phyloP scores from a whole-genome alignment of 495 filamentous ascomycete species.

The Tuber magnatum region DNA sequence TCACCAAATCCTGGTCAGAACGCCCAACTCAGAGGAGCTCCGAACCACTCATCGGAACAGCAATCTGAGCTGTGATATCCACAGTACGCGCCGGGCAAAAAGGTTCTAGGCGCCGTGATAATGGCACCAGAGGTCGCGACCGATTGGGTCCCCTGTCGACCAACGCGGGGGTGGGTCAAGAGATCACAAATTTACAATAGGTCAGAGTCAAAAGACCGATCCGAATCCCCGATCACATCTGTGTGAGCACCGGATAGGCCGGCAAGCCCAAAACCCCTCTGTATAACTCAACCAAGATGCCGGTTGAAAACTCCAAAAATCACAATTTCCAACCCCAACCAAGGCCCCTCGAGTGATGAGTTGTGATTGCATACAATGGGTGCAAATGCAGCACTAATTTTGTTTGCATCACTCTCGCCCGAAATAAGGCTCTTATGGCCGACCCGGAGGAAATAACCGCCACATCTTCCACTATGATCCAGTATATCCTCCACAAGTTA shows the following conservation, averaged over 20 bases:
- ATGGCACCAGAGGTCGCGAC: too few relatives aligned
- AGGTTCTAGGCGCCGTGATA: too few relatives aligned
- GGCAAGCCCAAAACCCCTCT: neutral
- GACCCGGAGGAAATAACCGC: neutral
- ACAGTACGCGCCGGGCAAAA: too few relatives aligned
- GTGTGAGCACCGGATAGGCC: neutral
- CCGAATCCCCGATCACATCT: neutral
- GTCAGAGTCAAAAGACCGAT: neutral
- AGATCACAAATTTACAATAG: neutral
- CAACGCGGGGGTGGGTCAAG: neutral
- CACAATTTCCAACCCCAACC: too few relatives aligned
- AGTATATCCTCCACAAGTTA: neutral
- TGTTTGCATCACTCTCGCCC: neutral
- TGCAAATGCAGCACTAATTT: neutral
- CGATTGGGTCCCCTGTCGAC: neutral
- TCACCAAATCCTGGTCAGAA: too few relatives aligned
- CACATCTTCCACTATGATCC: neutral
- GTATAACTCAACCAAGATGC: neutral
- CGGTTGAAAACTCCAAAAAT: neutral
- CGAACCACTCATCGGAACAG: too few relatives aligned
- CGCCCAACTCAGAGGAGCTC: too few relatives aligned
- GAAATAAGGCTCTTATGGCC: neutral
- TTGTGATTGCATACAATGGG: too few relatives aligned
- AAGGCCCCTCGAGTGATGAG: too few relatives aligned
- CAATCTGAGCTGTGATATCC: too few relatives aligned